Evolutionary conservation across 805 yeast genomes (phyloP).

Genomic region (Pichia manshurica): DNA sequence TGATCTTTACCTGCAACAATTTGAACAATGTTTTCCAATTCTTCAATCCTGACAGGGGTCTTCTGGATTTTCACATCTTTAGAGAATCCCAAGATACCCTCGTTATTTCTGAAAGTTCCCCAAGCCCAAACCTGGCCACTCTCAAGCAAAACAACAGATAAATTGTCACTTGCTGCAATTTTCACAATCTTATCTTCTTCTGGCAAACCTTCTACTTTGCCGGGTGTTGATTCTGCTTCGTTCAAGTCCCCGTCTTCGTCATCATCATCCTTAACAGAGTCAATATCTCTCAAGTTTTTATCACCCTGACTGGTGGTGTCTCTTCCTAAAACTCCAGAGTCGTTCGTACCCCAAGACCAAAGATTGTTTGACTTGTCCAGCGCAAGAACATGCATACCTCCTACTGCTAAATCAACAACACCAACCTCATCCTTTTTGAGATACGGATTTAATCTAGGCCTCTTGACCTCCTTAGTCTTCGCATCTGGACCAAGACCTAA

Average conservation of each 20-base stretch:
- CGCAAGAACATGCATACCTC: constrained; percentile 93
- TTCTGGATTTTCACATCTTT: constrained; percentile 58
- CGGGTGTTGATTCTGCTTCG: constrained; percentile 86
- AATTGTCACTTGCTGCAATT: constrained; percentile 86
- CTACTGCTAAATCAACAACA: constrained; percentile 83
- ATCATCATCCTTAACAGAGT: constrained; percentile 51
- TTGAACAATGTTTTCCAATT: constrained; percentile 66
- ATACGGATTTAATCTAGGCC: constrained; percentile 87
- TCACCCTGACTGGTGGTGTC: constrained; percentile 58
- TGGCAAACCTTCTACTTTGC: constrained; percentile 63
- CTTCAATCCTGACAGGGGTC: constrained; percentile 58
- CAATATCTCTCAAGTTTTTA: constrained; percentile 65
- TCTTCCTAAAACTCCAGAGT: constrained; percentile 86
- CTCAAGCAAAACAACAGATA: constrained; percentile 72
- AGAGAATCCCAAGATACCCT: constrained; percentile 82
- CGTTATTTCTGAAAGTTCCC: constrained; percentile 95
- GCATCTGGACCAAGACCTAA: constrained; percentile 96
- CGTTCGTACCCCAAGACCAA: constrained; percentile 99
- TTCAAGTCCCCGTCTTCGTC: constrained; percentile 84
- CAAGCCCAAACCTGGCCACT: constrained; percentile 92
- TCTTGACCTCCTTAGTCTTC: constrained; percentile 84
- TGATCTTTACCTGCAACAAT: constrained; percentile 94
- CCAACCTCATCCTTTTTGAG: constrained; percentile 57
- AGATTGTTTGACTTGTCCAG: constrained; percentile 66
- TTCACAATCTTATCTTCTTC: constrained; percentile 57